Evolutionary conservation across 2,329 filamentous ascomycete species (phyloP), one percentile per base, ranked within the genome.

Genomic region (Mollisiaceae sp.): DNA sequence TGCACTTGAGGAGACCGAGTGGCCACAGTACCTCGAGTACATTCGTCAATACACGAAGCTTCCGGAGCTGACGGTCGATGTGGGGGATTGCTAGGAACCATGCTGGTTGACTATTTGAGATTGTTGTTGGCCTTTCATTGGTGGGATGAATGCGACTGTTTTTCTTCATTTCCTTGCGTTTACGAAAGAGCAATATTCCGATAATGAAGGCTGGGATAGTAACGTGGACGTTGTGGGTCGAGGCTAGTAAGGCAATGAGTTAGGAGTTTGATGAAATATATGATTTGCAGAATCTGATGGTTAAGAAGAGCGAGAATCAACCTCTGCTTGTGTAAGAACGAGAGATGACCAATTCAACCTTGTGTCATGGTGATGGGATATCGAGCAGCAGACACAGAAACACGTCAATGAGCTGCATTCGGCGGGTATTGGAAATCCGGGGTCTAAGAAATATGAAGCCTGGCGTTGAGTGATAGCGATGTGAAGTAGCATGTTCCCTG

Each of bases 31-130:
- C 47, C 56, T 67, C 14, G 60, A 60, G 20, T 69, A 69, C 55
- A 62, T 67, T 60, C 24, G 61, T 59, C 58, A 63, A 39, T 69
- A 63, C 55, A 69, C 67, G 6, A 66, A 14, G 27, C 35, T 69
- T 66, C 67, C 65, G 24, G 65, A 69, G 45, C 45, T 67, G 54
- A 65, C 54, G 15, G 60, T 69, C 66, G 57, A 63, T 50, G 64
- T 64, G 27, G 35, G 47, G 32, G 57, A 65, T 18, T 60, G 8
- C 39, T 64, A 65, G 27, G 59, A 67, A 41, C 15, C 9, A 9
- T 41, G 12, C 38, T 41, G 38, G 38, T 41, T 41, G 38, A 12
- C 12, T 41, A 11, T 41, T 41, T 41, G 38, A 18, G 3, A 3
- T 41, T 41, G 3, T 41, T 3, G 38, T 41, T 41, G 4, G 4